Evolutionary conservation across 2,329 filamentous ascomycete species (phyloP).

Genomic region (Alternaria viburni): DNA sequence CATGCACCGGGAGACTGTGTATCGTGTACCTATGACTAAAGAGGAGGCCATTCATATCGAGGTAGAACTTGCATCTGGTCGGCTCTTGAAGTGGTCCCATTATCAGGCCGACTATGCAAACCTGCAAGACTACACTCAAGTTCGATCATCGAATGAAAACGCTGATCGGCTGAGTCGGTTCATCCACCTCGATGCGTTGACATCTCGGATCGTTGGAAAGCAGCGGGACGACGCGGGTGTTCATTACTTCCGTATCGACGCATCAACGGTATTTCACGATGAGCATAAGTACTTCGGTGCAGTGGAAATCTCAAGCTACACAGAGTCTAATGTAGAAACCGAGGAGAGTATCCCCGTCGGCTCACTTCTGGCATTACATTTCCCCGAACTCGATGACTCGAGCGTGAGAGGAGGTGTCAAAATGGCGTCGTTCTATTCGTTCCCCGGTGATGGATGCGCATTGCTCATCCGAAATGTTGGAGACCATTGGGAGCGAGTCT

Average conservation of each 20-base stretch:
- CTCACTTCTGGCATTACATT: background rate
- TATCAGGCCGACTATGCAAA: background rate
- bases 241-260: background rate
- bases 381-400: background rate
- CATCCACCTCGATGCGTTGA: background rate
- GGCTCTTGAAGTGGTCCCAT: background rate
- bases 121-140: background rate
- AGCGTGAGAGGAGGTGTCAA: background rate
- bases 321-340: fast-evolving
- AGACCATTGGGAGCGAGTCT: background rate
- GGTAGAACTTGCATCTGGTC: background rate
- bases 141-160: fast-evolving
- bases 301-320: background rate
- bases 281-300: background rate
- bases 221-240: fast-evolving
- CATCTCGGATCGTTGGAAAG: background rate
- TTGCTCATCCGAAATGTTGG: background rate
- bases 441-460: background rate
- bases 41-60: background rate
- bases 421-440: background rate
- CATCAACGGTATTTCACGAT: too few species aligned
- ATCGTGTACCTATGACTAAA: background rate
- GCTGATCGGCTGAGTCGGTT: background rate
- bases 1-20: fast-evolving
- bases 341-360: background rate